Conservation (phyloP, 1,284 basidiomycete species). For the Cryptococcus amylolentus region DNA sequence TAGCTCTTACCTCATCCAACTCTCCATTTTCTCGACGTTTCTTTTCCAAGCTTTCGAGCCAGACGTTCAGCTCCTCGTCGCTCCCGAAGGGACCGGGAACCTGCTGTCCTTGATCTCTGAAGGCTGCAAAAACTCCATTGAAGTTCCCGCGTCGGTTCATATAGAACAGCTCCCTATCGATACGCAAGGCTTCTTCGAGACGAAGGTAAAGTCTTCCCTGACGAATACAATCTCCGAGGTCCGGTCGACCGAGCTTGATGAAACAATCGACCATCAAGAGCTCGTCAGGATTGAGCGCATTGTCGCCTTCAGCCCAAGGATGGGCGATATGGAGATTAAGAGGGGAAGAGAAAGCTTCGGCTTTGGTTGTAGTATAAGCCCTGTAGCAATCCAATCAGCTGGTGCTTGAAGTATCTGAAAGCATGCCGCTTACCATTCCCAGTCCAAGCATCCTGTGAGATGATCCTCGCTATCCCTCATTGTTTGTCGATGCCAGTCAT, state of each 20-base stretch:
- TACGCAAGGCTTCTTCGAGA: not conserved
- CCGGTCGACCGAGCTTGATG: constrained; percentile 8
- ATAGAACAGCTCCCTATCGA: too few species aligned
- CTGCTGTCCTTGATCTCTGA: not conserved
- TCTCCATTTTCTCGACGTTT: not conserved
- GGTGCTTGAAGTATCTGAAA: not conserved
- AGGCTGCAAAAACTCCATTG: not conserved
- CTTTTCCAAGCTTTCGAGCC: not conserved
- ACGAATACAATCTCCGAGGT: constrained; percentile 14
- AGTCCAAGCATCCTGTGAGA: constrained; percentile 37
- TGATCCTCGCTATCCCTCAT: constrained; percentile 32
- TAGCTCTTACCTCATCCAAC: not conserved
- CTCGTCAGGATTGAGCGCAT: constrained; percentile 3
- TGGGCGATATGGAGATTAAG: constrained; percentile 2
- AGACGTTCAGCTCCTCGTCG: not conserved
- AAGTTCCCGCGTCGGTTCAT: too few species aligned
- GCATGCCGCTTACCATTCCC: constrained; percentile 29
- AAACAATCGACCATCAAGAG: constrained; percentile 5
- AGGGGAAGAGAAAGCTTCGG: constrained; percentile 13
- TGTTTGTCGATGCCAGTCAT: constrained; percentile 39
- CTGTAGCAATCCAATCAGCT: not conserved
- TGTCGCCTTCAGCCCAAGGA: not conserved
- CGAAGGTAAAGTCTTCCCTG: constrained; percentile 13
- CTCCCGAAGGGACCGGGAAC: not conserved
- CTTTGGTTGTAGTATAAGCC: constrained; percentile 8